These are phyloP conservation scores for Phytophthora melonis DNA, from an alignment of 352 stramenopile species.

Conservation along the genomic window DNA sequence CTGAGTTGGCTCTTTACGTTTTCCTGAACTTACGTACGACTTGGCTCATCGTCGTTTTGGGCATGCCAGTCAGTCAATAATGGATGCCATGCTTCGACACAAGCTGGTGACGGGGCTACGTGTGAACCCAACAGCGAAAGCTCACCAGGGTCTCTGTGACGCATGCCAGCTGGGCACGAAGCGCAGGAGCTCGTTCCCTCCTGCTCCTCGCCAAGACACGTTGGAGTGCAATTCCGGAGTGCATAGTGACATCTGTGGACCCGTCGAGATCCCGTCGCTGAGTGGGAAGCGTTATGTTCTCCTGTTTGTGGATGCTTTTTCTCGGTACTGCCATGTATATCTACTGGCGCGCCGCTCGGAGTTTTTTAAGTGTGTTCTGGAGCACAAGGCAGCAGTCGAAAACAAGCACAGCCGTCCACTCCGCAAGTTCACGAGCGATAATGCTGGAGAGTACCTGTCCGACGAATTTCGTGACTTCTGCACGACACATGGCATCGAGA, in stretches of 20 bases:
- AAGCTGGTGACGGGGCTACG: neutral
- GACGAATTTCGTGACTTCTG: neutral
- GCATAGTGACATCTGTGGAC: neutral
- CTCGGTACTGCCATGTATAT: constrained; percentile 3
- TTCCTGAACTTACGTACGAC: neutral
- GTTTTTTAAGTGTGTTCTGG: neutral
- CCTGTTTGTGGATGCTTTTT: constrained; percentile 11
- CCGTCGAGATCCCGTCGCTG: neutral
- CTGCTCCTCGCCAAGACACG: neutral
- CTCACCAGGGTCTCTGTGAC: neutral
- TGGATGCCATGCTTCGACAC: neutral
- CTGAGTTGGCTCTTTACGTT: neutral
- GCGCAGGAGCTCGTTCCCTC: neutral
- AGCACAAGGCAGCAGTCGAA: constrained; percentile 4
- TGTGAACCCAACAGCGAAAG: neutral
- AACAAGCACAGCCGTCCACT: constrained; percentile 1
- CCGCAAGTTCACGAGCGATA: constrained; percentile 2
- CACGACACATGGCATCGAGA: neutral
- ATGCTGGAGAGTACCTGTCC: constrained; percentile 6
- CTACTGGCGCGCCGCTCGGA: neutral
- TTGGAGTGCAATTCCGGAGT: neutral
- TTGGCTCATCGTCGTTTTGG: neutral
- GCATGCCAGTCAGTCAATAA: neutral
- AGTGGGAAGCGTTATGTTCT: constrained; percentile 11
- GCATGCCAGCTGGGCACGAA: neutral